Percentiles rank a stretch among this genome's conserved stretches.
phyloP scores from a whole-genome alignment of 2,329 filamentous ascomycete genomes.

The Tolypocladium tropicale region DNA sequence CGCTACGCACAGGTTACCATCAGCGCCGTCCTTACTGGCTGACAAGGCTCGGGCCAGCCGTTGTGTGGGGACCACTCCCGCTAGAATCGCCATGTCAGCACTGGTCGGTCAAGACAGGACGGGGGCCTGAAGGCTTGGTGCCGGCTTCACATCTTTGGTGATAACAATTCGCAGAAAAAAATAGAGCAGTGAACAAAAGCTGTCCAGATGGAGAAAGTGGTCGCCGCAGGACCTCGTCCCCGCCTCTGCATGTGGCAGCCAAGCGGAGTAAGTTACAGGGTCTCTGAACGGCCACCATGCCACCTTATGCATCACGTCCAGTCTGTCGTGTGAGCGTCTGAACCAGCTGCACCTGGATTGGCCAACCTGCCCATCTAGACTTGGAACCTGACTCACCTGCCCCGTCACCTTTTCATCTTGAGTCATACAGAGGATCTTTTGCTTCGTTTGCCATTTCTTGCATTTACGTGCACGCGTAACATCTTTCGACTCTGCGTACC shows the following conservation, averaged over 20 bases:
- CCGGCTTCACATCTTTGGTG: no score
- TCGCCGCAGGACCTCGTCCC: background rate
- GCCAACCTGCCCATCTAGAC: background rate
- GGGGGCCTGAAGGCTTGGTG: no score
- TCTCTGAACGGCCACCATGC: background rate
- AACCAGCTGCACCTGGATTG: background rate
- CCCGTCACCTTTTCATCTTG: background rate
- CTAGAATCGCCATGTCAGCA: background rate
- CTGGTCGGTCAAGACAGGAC: no score
- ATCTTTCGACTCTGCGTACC: background rate
- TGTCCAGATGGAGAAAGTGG: no score
- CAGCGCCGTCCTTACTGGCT: background rate
- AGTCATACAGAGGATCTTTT: background rate
- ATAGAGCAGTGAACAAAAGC: no score
- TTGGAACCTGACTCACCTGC: background rate
- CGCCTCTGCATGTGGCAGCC: background rate
- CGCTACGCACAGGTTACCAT: background rate
- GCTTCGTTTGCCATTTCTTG: background rate
- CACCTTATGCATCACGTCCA: background rate
- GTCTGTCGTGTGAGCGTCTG: background rate
- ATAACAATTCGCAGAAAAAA: no score
- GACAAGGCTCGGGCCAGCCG: background rate
- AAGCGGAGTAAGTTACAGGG: no score
- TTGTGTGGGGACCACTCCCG: conserved; percentile 1
- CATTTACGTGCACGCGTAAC: background rate